These are phyloP conservation scores for Amphicarpaea edgeworthii DNA, from an alignment of 306 rosid species.

Conservation along the genomic window DNA sequence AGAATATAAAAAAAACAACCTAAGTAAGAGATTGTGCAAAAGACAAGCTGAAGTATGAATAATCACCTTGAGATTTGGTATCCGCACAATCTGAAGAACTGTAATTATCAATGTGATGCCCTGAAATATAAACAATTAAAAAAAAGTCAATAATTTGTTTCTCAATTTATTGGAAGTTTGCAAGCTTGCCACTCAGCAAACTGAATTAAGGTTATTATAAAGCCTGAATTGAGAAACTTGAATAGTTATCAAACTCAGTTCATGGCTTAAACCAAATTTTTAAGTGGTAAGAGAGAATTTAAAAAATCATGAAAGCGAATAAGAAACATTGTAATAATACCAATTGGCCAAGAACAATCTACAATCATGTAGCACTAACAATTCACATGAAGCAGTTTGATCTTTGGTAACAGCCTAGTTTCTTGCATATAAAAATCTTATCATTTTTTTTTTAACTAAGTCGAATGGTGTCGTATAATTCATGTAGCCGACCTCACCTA, in stretches of 20 bases:
- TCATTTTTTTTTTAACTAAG: neutral
- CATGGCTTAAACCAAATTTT: neutral
- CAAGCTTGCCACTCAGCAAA: slow-evolving; percentile 5
- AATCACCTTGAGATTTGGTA: slow-evolving; percentile 95
- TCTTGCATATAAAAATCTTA: neutral
- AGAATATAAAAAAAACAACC: neutral
- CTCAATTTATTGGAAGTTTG: slow-evolving; percentile 20
- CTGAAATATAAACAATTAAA: slow-evolving; percentile 50
- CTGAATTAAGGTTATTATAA: neutral
- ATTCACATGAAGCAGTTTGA: neutral
- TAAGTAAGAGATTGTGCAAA: neutral
- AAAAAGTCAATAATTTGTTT: slow-evolving; percentile 31
- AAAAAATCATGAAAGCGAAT: neutral
- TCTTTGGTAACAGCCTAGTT: neutral
- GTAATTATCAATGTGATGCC: slow-evolving; percentile 90
- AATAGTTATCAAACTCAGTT: neutral
- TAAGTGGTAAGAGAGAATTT: neutral
- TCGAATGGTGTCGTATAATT: neutral
- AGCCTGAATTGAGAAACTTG: neutral
- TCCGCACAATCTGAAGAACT: slow-evolving; percentile 92
- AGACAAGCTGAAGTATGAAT: slow-evolving; percentile 5
- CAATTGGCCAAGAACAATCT: neutral
- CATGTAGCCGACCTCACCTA: neutral
- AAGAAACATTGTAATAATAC: neutral
- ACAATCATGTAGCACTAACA: neutral